These are phyloP conservation scores for Nyssa sinensis DNA, from an alignment of 148 eudicot species.

Conservation along the genomic window DNA sequence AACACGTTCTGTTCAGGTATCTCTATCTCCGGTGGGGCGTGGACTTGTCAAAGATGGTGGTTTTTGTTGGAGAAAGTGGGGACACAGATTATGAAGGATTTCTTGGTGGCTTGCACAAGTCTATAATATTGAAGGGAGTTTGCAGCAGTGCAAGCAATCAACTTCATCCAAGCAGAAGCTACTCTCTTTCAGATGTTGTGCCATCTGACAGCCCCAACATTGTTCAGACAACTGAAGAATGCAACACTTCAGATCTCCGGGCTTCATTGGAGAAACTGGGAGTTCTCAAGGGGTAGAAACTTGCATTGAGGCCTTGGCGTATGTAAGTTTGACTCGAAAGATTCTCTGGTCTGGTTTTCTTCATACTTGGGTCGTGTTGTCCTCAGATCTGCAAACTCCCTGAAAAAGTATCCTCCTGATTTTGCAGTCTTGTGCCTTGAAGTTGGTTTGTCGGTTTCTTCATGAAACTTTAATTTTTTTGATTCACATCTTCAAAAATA, in stretches of 20 bases:
- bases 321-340: background rate
- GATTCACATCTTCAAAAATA: background rate
- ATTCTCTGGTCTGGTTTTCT: background rate
- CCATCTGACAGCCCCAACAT: slow-evolving; percentile 70
- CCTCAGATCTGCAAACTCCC: background rate
- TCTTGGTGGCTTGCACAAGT: slow-evolving; percentile 82
- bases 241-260: slow-evolving; percentile 46
- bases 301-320: background rate
- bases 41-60: slow-evolving; percentile 69
- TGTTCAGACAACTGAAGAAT: slow-evolving; percentile 38
- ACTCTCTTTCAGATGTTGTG: slow-evolving; percentile 79
- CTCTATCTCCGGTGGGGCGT: slow-evolving; percentile 85
- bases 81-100: slow-evolving; percentile 92
- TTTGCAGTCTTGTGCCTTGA: slow-evolving; percentile 1
- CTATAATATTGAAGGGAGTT: slow-evolving; percentile 73
- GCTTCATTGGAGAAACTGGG: slow-evolving; percentile 45
- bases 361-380: too few relatives aligned
- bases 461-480: slow-evolving; percentile 13
- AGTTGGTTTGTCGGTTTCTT: slow-evolving; percentile 13
- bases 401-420: background rate
- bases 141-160: slow-evolving; percentile 38
- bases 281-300: slow-evolving; percentile 32
- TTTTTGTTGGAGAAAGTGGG: slow-evolving; percentile 89
- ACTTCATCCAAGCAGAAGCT: slow-evolving; percentile 67
- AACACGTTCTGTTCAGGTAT: slow-evolving; percentile 42